These are phyloP conservation scores for Cladosporium sp. DNA, from an alignment of 2,329 filamentous ascomycete species.

Conservation along the genomic window DNA sequence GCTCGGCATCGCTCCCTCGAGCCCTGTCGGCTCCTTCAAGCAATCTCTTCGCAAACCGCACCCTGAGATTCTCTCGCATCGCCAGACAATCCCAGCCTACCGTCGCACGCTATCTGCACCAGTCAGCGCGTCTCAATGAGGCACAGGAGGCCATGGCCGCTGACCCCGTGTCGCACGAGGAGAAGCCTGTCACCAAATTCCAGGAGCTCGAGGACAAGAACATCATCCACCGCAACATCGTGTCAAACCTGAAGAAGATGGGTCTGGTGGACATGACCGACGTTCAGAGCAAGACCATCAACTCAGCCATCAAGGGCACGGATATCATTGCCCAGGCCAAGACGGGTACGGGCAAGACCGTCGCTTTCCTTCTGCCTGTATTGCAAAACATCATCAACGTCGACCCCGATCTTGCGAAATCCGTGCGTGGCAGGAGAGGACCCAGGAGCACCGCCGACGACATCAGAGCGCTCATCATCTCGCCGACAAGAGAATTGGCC, in stretches of 20 bases:
- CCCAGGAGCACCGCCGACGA: conserved; percentile 47
- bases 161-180: conserved; percentile 20
- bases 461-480: conserved; percentile 57
- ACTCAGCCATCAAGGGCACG: conserved; percentile 68
- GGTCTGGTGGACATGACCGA: conserved; percentile 82
- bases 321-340: conserved; percentile 91
- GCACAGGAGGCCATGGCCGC: conserved; percentile 19
- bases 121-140: conserved; percentile 34
- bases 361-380: conserved; percentile 84
- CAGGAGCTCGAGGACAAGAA: conserved; percentile 38
- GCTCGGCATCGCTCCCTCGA: conserved; percentile 24
- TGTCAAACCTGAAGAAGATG: conserved; percentile 67
- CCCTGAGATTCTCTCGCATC: conserved; percentile 10
- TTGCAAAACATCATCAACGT: conserved; percentile 70
- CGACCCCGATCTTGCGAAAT: conserved; percentile 56
- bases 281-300: conserved; percentile 81
- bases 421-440: conserved; percentile 43
- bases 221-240: conserved; percentile 59
- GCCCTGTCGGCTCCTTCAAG: conserved; percentile 16
- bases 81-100: conserved; percentile 11
- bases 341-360: conserved; percentile 94
- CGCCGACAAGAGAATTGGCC: conserved; percentile 58
- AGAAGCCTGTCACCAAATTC: conserved; percentile 37
- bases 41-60: conserved; percentile 14
- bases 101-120: conserved; percentile 29